Base-by-base conservation (phyloP, 148 eudicot species). In the Nepenthes mirabilis region DNA sequence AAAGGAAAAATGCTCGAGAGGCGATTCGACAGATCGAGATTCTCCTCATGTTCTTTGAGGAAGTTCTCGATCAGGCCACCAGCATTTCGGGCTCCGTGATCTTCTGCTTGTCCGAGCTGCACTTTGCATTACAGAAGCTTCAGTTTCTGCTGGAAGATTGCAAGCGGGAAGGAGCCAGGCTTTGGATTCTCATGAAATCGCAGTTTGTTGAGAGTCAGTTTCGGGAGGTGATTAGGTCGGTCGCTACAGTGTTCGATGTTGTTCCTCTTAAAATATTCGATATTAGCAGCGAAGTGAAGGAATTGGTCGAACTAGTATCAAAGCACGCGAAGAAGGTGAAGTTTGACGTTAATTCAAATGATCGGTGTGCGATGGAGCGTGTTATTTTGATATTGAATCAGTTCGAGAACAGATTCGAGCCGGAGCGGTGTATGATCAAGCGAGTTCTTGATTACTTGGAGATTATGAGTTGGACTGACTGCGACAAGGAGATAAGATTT, bases 321-420 rank as follows among this genome's bases (percentile, higher is more conserved):
- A 83, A 78, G 37, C 95, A 91, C 63, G 78, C 90, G 0, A 63
- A 76, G 45, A 84, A 74, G 34, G 70, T 68, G 14, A 85, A 52
- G 47, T 55, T 85, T 33, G 82, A 79, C 33, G 61, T 68, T 34
- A 78, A 81, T 53, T 64, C 77, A 1, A 68, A 60, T 33, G 95
- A 91, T 58, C 79, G 76, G 52, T 57, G 52, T 6, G 80, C 79
- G 9, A 76, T 78, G 85, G 77, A 87, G 56, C 61, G 80, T 58
- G 84, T 87, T 0, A 59, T 68, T 43, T 51, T 78, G 52, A 69
- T 91, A 9, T 9, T 83, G 53, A 80, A 79, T 43, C 85, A 83
- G n/a, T 84, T 91, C 7, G 90, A 85, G 72, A 85, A 80, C 34
- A 56, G 45, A 23, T 72, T 84, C 47, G 86, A 87, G 72, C 90